These are phyloP conservation scores for Linderniella brevidens DNA, from an alignment of 257 asterid genomes.

Conservation along the genomic window DNA sequence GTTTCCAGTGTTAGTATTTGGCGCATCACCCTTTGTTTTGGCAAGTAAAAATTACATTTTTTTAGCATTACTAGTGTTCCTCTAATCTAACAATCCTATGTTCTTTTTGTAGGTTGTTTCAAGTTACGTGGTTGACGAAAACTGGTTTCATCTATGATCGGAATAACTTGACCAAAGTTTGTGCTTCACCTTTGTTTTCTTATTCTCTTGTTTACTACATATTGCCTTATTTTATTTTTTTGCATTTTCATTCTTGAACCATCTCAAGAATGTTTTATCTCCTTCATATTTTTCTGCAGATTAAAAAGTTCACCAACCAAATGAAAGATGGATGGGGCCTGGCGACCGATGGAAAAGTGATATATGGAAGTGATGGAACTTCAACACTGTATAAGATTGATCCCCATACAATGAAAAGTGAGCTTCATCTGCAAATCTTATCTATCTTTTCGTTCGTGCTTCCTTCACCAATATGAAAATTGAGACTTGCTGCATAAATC, in stretches of 20 bases:
- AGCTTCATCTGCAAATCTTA: conserved; percentile 7
- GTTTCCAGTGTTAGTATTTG: too few relatives aligned
- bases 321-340: conserved; percentile 99
- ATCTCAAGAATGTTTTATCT: neutral
- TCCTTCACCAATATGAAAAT: neutral
- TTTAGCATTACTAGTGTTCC: neutral
- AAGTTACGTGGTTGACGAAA: conserved; percentile 68
- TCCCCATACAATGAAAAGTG: conserved; percentile 59
- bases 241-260: neutral
- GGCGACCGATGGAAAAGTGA: conserved; percentile 64
- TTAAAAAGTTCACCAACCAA: conserved; percentile 36
- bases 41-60: neutral
- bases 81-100: conserved; percentile 12
- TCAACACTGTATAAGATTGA: conserved; percentile 71
- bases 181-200: conserved; percentile 29
- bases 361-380: conserved; percentile 87
- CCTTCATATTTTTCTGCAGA: conserved; percentile 22
- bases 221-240: conserved; percentile 7
- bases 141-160: conserved; percentile 81
- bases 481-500: too few relatives aligned
- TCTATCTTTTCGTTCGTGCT: neutral
- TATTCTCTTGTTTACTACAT: neutral
- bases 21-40: too few relatives aligned
- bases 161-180: conserved; percentile 53
- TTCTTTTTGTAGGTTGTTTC: conserved; percentile 83